Percentiles rank a stretch among this genome's conserved stretches.
Conservation (phyloP, 1,284 basidiomycete species). For the Fistulina hepatica region DNA sequence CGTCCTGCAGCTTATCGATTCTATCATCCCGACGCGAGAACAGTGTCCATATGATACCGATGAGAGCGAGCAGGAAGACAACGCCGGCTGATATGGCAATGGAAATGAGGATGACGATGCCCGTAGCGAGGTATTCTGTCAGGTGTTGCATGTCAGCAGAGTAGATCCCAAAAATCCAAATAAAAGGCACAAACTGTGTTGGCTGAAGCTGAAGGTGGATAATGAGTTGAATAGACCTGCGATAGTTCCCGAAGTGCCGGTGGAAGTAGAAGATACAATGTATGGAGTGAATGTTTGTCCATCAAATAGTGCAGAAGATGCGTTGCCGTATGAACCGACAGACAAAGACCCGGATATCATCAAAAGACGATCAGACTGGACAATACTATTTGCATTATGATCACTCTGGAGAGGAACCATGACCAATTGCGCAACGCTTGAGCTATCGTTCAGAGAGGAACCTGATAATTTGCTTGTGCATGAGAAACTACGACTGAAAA, state of each 20-base stretch:
- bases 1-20: constrained; percentile 50
- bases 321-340: constrained; percentile 64
- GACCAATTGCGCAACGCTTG: constrained; percentile 71
- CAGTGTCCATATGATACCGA: constrained; percentile 85
- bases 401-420: constrained; percentile 82
- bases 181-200: constrained; percentile 44
- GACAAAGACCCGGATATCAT: constrained; percentile 79
- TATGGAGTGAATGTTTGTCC: constrained; percentile 80
- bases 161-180: constrained; percentile 3
- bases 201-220: constrained; percentile 61
- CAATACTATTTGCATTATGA: constrained; percentile 57
- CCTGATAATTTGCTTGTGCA: constrained; percentile 24
- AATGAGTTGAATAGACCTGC: constrained; percentile 79
- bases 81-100: constrained; percentile 95
- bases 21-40: constrained; percentile 71
- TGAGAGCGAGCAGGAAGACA: constrained; percentile 81
- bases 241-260: constrained; percentile 64
- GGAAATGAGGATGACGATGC: constrained; percentile 92
- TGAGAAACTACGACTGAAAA: constrained; percentile 1
- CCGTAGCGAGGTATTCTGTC: constrained; percentile 78
- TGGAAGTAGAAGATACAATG: constrained; percentile 55
- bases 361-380: constrained; percentile 83
- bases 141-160: constrained; percentile 8
- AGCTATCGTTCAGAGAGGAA: constrained; percentile 40
- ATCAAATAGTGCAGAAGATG: constrained; percentile 82